Evolutionary conservation across 2,329 filamentous ascomycete species (phyloP).

Genomic region (Aspergillus vadensis): DNA sequence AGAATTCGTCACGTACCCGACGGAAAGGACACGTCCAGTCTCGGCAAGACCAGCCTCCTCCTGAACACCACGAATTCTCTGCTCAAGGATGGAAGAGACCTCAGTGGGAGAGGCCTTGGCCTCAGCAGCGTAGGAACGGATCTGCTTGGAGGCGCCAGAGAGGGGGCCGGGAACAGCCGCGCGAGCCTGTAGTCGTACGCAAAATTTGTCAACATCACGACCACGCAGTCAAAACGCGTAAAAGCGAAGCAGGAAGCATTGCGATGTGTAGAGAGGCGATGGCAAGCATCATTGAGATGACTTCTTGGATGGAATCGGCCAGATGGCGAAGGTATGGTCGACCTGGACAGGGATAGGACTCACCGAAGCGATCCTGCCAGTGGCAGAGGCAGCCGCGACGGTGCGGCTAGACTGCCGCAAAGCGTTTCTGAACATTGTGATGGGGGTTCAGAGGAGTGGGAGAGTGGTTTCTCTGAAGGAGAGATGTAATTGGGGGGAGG

Average conservation of each 20-base stretch:
- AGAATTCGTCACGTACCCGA: slow-evolving; percentile 73
- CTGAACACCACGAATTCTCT: slow-evolving; percentile 97
- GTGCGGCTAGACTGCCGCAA: slow-evolving; percentile 95
- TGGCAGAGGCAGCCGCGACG: slow-evolving; percentile 89
- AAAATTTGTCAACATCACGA: slow-evolving; percentile 53
- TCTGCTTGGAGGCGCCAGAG: slow-evolving; percentile 69
- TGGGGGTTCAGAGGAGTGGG: slow-evolving; percentile 45
- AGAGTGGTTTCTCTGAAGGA: slow-evolving; percentile 46
- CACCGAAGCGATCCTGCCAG: slow-evolving; percentile 91
- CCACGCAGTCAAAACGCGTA: slow-evolving; percentile 40
- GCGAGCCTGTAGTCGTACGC: slow-evolving; percentile 66
- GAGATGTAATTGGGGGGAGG: slow-evolving; percentile 46
- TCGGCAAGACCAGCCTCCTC: slow-evolving; percentile 96
- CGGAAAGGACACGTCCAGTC: slow-evolving; percentile 97
- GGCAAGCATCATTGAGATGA: slow-evolving; percentile 34
- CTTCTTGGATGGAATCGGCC: slow-evolving; percentile 35
- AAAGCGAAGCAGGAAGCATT: slow-evolving; percentile 25
- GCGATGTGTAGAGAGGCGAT: slow-evolving; percentile 27
- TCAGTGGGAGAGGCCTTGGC: slow-evolving; percentile 95
- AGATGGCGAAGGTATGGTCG: slow-evolving; percentile 33
- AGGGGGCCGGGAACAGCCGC: slow-evolving; percentile 77
- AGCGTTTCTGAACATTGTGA: slow-evolving; percentile 96
- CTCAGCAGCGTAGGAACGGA: slow-evolving; percentile 87
- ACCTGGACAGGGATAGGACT: slow-evolving; percentile 61
- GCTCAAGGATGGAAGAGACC: slow-evolving; percentile 98